These are phyloP conservation scores for Naegleria fowleri DNA, from an alignment of 208 protist genomes.

Conservation along the genomic window DNA sequence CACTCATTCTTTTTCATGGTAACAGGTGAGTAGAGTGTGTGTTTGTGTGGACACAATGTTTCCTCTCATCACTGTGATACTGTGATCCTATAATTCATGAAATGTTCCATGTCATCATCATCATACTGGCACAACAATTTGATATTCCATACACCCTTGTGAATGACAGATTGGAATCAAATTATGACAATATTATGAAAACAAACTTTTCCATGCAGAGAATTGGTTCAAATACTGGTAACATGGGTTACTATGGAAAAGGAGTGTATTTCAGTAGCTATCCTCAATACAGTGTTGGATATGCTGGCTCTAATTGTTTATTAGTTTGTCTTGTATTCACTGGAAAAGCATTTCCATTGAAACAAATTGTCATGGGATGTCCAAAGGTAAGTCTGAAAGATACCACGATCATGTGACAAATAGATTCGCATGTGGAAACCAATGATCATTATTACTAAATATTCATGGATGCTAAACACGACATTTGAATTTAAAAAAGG, in stretches of 20 bases:
- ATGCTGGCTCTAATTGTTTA: background rate
- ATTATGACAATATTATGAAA: slow-evolving; percentile 19
- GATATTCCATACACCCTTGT: too few species aligned
- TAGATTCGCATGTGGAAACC: too few species aligned
- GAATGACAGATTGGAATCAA: background rate
- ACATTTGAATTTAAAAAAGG: too few species aligned
- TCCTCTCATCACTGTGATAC: too few species aligned
- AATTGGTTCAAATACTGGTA: background rate
- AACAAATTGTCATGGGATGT: background rate
- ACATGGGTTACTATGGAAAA: slow-evolving; percentile 14
- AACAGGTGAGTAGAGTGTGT: background rate
- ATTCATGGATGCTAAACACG: too few species aligned
- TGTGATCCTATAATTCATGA: too few species aligned
- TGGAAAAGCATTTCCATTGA: background rate
- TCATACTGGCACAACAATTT: too few species aligned
- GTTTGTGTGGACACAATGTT: too few species aligned
- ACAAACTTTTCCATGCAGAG: background rate
- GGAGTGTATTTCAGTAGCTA: background rate
- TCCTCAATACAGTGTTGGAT: background rate
- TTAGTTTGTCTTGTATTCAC: background rate
- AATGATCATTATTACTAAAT: too few species aligned
- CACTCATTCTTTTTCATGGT: slow-evolving; percentile 21
- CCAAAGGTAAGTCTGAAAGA: background rate
- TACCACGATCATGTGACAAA: too few species aligned
- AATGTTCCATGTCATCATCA: too few species aligned